Evolutionary conservation across 2,329 filamentous ascomycete genomes (phyloP).

Genomic region (Stachybotrys chlorohalonatus): DNA sequence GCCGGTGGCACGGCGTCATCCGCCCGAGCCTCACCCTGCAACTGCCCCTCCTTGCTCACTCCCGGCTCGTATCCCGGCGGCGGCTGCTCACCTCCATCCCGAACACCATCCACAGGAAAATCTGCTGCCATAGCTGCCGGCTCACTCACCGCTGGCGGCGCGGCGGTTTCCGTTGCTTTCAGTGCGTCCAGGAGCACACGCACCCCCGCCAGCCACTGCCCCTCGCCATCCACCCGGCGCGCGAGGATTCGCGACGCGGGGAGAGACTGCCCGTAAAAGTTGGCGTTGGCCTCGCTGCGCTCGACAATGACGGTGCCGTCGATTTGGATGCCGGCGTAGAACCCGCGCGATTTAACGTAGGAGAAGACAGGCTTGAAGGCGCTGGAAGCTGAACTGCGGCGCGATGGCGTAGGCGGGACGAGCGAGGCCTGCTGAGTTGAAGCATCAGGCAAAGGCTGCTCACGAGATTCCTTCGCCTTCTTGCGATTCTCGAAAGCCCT

Average conservation of each 20-base stretch:
- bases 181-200: constrained; percentile 19
- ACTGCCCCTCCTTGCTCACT: constrained; percentile 1
- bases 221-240: constrained; percentile 21
- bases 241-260: constrained; percentile 38
- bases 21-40: neutral
- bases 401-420: neutral
- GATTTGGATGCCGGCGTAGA: constrained; percentile 79
- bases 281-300: constrained; percentile 78
- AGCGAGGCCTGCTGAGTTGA: neutral
- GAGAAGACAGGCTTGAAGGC: constrained; percentile 36
- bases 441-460: neutral
- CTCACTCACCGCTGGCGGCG: neutral
- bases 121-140: neutral
- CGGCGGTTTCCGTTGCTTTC: constrained; percentile 16
- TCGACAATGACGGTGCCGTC: constrained; percentile 84
- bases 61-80: neutral
- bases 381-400: constrained; percentile 19
- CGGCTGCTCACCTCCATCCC: constrained; percentile 1
- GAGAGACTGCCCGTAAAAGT: constrained; percentile 65
- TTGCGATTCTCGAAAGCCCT: constrained; percentile 15
- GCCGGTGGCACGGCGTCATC: constrained; percentile 8
- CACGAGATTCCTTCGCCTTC: constrained; percentile 34
- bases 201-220: constrained; percentile 23
- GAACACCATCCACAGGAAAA: neutral
- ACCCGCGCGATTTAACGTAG: constrained; percentile 81